Evolutionary conservation across 345 rosid species (phyloP), one percentile per base, ranked within the genome.

Genomic region (Citropsis articulata): DNA sequence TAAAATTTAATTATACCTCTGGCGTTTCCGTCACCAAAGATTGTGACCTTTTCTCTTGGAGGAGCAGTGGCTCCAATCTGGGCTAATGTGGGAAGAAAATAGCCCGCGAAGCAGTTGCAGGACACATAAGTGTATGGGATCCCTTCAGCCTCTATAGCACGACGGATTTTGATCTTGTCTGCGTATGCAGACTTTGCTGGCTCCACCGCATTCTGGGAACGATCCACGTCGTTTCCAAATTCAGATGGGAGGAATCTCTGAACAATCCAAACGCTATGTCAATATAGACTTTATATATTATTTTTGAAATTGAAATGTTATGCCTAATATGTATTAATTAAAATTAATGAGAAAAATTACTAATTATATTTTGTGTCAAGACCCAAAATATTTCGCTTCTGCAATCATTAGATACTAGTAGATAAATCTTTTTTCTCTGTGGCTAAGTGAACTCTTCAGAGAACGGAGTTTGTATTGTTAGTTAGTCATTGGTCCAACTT

Each of bases 201-300:
- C 28, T 85, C 89, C 19, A 87, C 89, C 21, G 79, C 71, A 4
- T 60, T 60, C 31, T 84, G 30, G 16, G 50, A 79, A 42, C 81
- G 87, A 75, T 87, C 91, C 36, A 88, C 90, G 64, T 90, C 91
- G 77, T 85, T 87, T 57, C 91, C 91, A 78, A 90, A 89, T 79
- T 89, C 93, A 0, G 91, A 89, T 7, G 93, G 93, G 30, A 88
- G 82, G 73, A 90, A 88, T 73, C 93, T 87, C 91, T 90, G 81
- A 24, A 73, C 10, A 56, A 24, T 12, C 14, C 35, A 70, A 25
- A 18, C 6, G 14, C 4, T n/a, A 22, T n/a, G 12, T 38, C 9
- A 4, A 69, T 24, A 42, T 31, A 6, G 16, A 28, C 7, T 2
- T 28, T 4, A 27, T 62, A 27, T 1, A 25, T 87, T 89, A n/a